Evolutionary conservation across 768 basidiomycete genomes (phyloP).

Genomic region (Strobilomyces echinocephalus): DNA sequence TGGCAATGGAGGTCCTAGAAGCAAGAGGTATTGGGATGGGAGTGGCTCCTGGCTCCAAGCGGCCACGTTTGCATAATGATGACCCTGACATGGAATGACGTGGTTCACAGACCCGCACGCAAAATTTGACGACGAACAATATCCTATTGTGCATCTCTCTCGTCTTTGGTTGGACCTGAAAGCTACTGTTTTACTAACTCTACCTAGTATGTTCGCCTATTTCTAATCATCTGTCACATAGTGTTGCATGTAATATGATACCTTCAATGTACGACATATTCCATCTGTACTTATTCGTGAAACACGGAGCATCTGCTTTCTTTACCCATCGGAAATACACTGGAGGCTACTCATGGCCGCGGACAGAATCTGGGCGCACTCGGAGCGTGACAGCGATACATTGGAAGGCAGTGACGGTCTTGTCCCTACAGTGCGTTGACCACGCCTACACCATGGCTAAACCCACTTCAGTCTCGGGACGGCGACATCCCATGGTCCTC

Average conservation of each 20-base stretch:
- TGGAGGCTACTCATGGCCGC: slow-evolving; percentile 19
- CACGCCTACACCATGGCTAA: slow-evolving; percentile 22
- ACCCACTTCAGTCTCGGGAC: slow-evolving; percentile 60
- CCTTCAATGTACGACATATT: slow-evolving; percentile 25
- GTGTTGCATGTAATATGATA: slow-evolving; percentile 38
- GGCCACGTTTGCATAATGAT: slow-evolving; percentile 48
- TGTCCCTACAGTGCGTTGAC: slow-evolving; percentile 23
- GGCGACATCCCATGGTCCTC: slow-evolving; percentile 89
- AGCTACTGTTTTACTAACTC: slow-evolving; percentile 29
- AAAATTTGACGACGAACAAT: slow-evolving; percentile 19
- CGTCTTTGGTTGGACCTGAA: slow-evolving; percentile 23
- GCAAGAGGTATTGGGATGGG: slow-evolving; percentile 67
- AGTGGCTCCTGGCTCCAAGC: slow-evolving; percentile 33
- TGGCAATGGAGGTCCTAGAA: slow-evolving; percentile 78
- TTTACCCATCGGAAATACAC: slow-evolving; percentile 11
- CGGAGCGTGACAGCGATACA: slow-evolving; percentile 13
- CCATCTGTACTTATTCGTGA: slow-evolving; percentile 7
- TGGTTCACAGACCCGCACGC: slow-evolving; percentile 10
- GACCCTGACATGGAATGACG: slow-evolving; percentile 42
- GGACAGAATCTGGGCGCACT: slow-evolving; percentile 19
- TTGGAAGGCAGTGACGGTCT: slow-evolving; percentile 27
- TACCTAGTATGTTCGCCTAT: slow-evolving; percentile 30
- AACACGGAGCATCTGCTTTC: slow-evolving; percentile 1
- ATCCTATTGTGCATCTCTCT: slow-evolving; percentile 28
- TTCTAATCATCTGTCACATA: slow-evolving; percentile 32